These are phyloP conservation scores for Rhizopogon salebrosus DNA, from an alignment of 768 basidiomycete species.

Conservation along the genomic window DNA sequence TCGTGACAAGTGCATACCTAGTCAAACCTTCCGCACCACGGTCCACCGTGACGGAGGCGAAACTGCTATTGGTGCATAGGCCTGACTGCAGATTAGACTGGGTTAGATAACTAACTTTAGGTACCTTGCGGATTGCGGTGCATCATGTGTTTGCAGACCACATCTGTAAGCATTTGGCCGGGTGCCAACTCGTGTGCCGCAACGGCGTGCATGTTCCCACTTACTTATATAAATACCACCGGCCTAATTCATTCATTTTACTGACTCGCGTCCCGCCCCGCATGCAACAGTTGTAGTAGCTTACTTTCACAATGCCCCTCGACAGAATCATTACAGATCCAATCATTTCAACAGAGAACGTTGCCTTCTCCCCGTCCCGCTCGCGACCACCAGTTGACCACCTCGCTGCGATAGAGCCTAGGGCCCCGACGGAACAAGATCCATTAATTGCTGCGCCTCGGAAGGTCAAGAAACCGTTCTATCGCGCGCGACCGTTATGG, in stretches of 20 bases:
- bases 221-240: neutral
- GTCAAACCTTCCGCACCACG: too few relatives aligned
- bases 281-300: conserved; percentile 2
- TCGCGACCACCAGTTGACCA: conserved; percentile 17
- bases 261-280: conserved; percentile 1
- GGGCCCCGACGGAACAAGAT: conserved; percentile 26
- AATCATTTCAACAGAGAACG: conserved; percentile 30
- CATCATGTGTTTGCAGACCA: neutral
- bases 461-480: conserved; percentile 39
- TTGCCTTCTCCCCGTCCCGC: conserved; percentile 18
- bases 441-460: conserved; percentile 25
- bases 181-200: neutral
- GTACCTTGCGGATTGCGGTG: neutral
- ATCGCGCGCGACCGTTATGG: conserved; percentile 46
- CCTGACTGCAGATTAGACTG: too few relatives aligned
- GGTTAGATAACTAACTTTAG: neutral
- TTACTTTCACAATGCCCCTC: conserved; percentile 12
- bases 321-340: conserved; percentile 29
- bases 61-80: too few relatives aligned
- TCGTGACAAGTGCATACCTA: neutral
- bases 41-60: too few relatives aligned
- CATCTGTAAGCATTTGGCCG: neutral
- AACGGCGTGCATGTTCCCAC: neutral
- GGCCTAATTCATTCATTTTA: neutral
- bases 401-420: conserved; percentile 4